Percentiles rank a stretch among this genome's conserved stretches.
phyloP scores from a whole-genome alignment of 1,284 basidiomycete genomes.

The Fomitopsis palustris region DNA sequence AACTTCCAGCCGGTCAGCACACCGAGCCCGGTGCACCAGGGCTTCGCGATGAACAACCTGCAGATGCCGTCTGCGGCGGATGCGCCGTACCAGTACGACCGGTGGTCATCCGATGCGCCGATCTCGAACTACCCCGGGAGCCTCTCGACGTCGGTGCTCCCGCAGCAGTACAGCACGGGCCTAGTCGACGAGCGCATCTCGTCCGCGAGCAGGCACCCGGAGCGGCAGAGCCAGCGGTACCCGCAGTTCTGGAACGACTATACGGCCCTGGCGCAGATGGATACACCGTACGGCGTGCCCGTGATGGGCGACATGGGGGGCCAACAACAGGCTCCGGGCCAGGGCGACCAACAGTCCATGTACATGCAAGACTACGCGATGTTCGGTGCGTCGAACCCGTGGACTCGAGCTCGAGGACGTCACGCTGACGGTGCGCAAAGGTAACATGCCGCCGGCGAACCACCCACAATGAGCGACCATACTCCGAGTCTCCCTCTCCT shows the following conservation, averaged over 20 bases:
- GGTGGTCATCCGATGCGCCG: constrained; percentile 44
- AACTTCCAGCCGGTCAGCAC: constrained; percentile 14
- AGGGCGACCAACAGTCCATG: constrained; percentile 21
- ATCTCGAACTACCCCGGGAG: constrained; percentile 38
- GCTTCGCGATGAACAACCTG: constrained; percentile 19
- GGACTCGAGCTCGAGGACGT: not conserved
- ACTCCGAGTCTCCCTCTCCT: not conserved
- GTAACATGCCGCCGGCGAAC: constrained; percentile 19
- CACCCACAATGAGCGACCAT: constrained; percentile 7
- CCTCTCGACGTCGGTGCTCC: constrained; percentile 61
- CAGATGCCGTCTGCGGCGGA: constrained; percentile 18
- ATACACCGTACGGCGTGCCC: constrained; percentile 38
- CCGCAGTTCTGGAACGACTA: constrained; percentile 65
- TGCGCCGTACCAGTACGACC: constrained; percentile 38
- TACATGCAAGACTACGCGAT: constrained; percentile 29
- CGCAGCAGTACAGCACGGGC: constrained; percentile 70
- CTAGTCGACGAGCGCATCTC: constrained; percentile 40
- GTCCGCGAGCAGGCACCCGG: constrained; percentile 16
- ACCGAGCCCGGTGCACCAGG: constrained; percentile 7
- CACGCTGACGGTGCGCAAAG: constrained; percentile 2
- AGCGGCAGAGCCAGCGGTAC: constrained; percentile 31
- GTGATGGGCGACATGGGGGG: constrained; percentile 26
- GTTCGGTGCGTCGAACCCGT: constrained; percentile 26
- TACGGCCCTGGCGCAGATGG: constrained; percentile 53
- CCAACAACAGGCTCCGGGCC: constrained; percentile 14